Evolutionary conservation across 352 stramenopile genomes (phyloP).

Genomic region (Phytopythium mirpurense): DNA sequence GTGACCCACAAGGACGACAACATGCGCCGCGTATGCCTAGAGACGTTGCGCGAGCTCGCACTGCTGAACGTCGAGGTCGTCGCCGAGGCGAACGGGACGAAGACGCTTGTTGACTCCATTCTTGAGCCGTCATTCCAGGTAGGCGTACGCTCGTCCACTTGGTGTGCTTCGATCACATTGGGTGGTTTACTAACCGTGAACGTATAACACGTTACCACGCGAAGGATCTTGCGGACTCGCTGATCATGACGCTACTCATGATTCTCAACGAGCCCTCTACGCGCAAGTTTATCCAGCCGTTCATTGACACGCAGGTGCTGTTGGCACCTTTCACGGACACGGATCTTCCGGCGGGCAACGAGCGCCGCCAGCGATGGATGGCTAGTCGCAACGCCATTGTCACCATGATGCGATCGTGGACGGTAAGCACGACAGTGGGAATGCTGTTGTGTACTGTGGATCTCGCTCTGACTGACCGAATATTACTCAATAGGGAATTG

Average conservation of each 20-base stretch:
- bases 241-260: constrained; percentile 82
- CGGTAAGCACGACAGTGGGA: constrained; percentile 16
- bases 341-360: constrained; percentile 74
- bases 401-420: constrained; percentile 90
- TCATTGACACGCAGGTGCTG: constrained; percentile 83
- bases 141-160: not conserved
- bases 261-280: constrained; percentile 83
- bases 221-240: constrained; percentile 73
- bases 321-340: constrained; percentile 88
- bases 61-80: constrained; percentile 81
- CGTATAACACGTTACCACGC: not conserved
- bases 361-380: constrained; percentile 85
- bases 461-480: not conserved
- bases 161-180: not conserved
- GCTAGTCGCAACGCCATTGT: constrained; percentile 87
- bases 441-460: not conserved
- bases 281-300: constrained; percentile 84
- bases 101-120: constrained; percentile 83
- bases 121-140: constrained; percentile 83
- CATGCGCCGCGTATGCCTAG: constrained; percentile 79
- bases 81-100: constrained; percentile 77
- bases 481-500: constrained; percentile 42
- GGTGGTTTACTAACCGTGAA: not conserved
- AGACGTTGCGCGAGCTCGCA: constrained; percentile 79
- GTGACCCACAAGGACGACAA: constrained; percentile 88